Evolutionary conservation across 2,329 filamentous ascomycete genomes (phyloP).

Genomic region (Ophiostoma tasmaniense): DNA sequence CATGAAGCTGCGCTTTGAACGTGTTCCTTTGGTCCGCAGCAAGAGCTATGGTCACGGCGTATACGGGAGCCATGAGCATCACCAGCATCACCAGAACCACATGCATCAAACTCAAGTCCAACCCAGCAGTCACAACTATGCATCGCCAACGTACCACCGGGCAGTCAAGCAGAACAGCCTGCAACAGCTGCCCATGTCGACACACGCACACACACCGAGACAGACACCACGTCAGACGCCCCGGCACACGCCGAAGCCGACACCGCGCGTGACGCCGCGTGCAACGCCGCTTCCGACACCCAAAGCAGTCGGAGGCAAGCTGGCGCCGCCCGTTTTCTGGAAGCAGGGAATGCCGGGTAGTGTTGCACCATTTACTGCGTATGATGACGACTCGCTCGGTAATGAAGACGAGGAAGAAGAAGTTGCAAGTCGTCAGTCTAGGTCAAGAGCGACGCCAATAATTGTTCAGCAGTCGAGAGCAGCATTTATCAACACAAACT

Average conservation of each 20-base stretch:
- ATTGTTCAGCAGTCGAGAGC: neutral
- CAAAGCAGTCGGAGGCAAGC: neutral
- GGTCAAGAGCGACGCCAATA: neutral
- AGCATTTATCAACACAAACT: no score
- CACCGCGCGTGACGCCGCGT: neutral
- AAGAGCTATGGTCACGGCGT: slow-evolving; percentile 1
- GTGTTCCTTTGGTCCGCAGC: neutral
- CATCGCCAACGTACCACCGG: slow-evolving; percentile 4
- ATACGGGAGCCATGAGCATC: neutral
- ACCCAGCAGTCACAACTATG: neutral
- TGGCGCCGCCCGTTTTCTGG: neutral
- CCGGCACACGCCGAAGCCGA: neutral
- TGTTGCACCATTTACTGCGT: neutral
- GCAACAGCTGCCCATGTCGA: slow-evolving; percentile 20
- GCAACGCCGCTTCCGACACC: neutral
- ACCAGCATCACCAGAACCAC: neutral
- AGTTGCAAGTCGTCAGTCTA: no score
- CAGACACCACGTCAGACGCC: neutral
- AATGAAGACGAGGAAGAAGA: neutral
- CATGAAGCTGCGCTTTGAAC: slow-evolving; percentile 11
- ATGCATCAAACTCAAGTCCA: neutral
- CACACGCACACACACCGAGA: neutral
- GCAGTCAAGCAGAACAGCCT: slow-evolving; percentile 19
- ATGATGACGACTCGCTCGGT: neutral
- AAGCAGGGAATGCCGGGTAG: neutral